Conservation (phyloP, 2,329 filamentous ascomycete species). For the Claviceps africana region DNA sequence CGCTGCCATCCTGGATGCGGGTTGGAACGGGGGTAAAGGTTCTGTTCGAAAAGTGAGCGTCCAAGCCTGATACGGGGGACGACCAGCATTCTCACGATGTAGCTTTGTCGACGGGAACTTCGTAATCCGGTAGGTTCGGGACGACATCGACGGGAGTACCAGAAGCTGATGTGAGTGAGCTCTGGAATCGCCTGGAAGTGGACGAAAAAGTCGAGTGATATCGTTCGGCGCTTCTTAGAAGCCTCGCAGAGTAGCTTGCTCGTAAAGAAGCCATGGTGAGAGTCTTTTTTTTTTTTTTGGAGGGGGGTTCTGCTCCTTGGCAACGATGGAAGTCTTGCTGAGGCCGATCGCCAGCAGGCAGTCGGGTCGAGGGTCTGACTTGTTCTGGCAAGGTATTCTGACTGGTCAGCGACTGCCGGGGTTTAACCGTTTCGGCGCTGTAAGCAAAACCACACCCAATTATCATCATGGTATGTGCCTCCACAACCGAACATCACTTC, state of each 20-base stretch:
- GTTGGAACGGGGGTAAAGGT: constrained; percentile 85
- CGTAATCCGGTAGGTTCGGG: constrained; percentile 65
- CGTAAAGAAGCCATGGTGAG: constrained; percentile 53
- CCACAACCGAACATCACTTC: constrained; percentile 20
- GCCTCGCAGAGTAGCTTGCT: constrained; percentile 35
- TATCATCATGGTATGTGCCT: constrained; percentile 14
- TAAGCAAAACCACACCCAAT: constrained; percentile 19
- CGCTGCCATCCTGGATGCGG: constrained; percentile 79
- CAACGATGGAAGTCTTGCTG: constrained; percentile 6
- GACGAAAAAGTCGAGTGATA: constrained; percentile 25
- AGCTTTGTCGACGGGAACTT: constrained; percentile 67
- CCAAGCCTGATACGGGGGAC: neutral
- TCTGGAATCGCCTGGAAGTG: constrained; percentile 40
- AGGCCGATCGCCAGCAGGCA: neutral
- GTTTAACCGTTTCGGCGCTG: constrained; percentile 37
- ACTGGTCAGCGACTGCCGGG: constrained; percentile 30
- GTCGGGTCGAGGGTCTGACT: constrained; percentile 9
- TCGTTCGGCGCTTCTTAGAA: constrained; percentile 34
- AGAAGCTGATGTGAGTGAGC: constrained; percentile 31
- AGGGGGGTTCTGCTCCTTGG: no score
- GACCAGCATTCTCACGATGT: constrained; percentile 53
- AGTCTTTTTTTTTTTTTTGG: neutral
- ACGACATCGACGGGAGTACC: constrained; percentile 23
- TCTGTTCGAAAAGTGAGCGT: constrained; percentile 29
- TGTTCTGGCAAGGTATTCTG: constrained; percentile 12